Conservation (phyloP, 176 grass and related monocot genomes). For the Bothriochloa decipiens region DNA sequence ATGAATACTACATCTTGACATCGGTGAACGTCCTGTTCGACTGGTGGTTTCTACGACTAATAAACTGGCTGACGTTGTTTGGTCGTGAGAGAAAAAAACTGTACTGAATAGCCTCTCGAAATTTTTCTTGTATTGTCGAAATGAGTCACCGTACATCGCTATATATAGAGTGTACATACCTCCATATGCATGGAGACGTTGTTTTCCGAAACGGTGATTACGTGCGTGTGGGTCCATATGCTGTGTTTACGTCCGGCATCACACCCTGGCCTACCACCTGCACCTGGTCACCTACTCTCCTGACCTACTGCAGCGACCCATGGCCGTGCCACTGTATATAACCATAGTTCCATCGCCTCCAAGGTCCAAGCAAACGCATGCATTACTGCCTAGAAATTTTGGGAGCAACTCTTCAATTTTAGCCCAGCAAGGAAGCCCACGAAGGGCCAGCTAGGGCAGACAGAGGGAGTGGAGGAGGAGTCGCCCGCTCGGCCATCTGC, state of each 20-base stretch:
- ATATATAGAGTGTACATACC: background rate
- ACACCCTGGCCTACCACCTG: conserved; percentile 15
- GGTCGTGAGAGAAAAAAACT: too few relatives aligned
- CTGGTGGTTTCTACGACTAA: too few relatives aligned
- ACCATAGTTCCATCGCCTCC: background rate
- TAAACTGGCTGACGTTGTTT: too few relatives aligned
- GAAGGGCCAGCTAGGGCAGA: too few relatives aligned
- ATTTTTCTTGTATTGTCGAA: too few relatives aligned
- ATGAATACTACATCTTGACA: background rate
- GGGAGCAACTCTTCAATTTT: too few relatives aligned
- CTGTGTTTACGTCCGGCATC: conserved; percentile 10
- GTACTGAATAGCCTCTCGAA: too few relatives aligned
- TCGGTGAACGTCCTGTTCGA: background rate
- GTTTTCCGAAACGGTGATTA: background rate
- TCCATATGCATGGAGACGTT: conserved; percentile 4
- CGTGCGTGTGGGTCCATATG: background rate
- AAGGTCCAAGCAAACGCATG: background rate
- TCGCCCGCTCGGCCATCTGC: too few relatives aligned
- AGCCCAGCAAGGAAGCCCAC: too few relatives aligned
- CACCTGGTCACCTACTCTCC: conserved; percentile 26
- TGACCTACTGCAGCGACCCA: background rate
- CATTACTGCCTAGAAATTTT: background rate
- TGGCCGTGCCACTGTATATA: conserved; percentile 20
- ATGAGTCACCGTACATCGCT: background rate
- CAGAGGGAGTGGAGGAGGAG: too few relatives aligned